Evolutionary conservation across 2,329 filamentous ascomycete species (phyloP), one percentile per base, ranked within the genome.

Genomic region (Phaeophleospora eucalypticola): DNA sequence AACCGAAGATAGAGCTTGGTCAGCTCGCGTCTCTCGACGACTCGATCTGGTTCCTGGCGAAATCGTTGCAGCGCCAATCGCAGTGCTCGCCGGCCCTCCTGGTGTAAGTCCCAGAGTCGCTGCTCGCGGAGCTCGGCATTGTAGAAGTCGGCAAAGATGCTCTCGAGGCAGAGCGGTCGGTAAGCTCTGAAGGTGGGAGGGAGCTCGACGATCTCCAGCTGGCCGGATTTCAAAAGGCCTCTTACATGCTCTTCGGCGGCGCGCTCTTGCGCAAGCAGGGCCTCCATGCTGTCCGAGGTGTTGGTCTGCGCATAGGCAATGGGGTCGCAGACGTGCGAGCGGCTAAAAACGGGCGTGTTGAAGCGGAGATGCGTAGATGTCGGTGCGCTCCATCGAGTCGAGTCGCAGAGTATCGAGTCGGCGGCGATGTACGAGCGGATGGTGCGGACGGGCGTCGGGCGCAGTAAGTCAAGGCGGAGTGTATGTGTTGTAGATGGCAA

Each of bases 1-100:
- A 95, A 97, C 57, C 82, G 80, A 47, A 84, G 75, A 67, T 94
- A 97, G 54, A 84, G 78, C 68, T 87, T 90, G 65, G 87, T 84
- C 41, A 91, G 74, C 68, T 89, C 93, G 53, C 90, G 82, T 60
- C 81, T 82, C 68, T 81, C 78, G 37, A 83, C 79, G 46, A 75
- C 72, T 58, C 73, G 75, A 59, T 76, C 76, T 57, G 74, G 69
- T 34, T 67, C 66, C 47, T 73, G 73, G 56, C 77, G 67, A 70
- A 79, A 57, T 4, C 46, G 42, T 35, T 75, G 73, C 53, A 91
- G 72, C 45, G 81, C 75, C 62, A 82, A 84, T 61, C 87, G 81
- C 70, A 91, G 95, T 62, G 84, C 82, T 58, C 75, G 77, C 65
- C 93, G 94, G 65, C 95, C 82, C 58, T 80, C 78, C 51, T 80